Base-by-base conservation (phyloP, 768 basidiomycete genomes). In the Calocera viscosa region DNA sequence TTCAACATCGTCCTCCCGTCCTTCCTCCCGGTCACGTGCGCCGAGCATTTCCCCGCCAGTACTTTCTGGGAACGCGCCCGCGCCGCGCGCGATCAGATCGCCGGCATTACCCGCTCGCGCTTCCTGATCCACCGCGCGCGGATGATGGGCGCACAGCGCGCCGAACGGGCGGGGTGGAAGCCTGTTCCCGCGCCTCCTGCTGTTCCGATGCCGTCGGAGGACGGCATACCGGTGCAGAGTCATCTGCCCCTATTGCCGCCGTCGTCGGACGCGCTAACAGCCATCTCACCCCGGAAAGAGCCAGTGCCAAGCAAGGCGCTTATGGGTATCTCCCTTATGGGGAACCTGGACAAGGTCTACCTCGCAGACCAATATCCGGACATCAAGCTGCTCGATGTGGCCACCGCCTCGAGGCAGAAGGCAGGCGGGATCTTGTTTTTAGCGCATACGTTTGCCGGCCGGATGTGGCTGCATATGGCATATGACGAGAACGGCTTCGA, bases 261-360 rank as follows among this genome's bases (percentile, higher is more conserved):
- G 30, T 19, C 53, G 2, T 32, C 53, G 53, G 53, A 60, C 53
- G 53, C 53, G 22, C 53, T 60, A 26, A 26, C 11, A 26, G 53
- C 53, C 14, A 26, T 60, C 53, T 26, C 53, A 30, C 53, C 53
- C 24, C 53, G 53, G 14, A 16, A 26, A 16, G 53, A 60, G 19
- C 14, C 53, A 5, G 53, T 32, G 30, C 53, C 53, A 8, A 60
- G 53, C 26, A 60, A 60, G 22, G 88, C 87, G 12, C 79, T 93
- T 49, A 82, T 91, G 68, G 91, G 90, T 0, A 76, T 91, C 53
- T 93, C 90, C 3, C 80, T 94, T 67, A 80, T 92, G 22, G 90
- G 91, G 1, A 92, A 91, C 73, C 78, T 92, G 65, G 90, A 92
- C 73, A 87, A 83, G 1, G 88, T 86, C 34, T 93, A 91, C 78